These are phyloP conservation scores for Sanghuangporus sanghuang DNA, from an alignment of 1,284 basidiomycete species.

Conservation along the genomic window DNA sequence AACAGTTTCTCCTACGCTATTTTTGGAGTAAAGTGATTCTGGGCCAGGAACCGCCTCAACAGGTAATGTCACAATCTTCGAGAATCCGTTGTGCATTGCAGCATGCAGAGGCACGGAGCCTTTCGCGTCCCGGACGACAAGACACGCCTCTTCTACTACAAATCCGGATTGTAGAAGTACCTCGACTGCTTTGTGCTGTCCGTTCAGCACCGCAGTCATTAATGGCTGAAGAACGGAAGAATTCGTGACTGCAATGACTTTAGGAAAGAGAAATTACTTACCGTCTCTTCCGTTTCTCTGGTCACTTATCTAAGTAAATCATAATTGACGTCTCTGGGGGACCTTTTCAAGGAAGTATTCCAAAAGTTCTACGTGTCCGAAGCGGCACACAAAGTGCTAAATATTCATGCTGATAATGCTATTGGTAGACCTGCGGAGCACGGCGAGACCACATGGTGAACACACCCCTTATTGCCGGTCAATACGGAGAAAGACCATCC, in stretches of 20 bases:
- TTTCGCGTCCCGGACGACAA: conserved; percentile 36
- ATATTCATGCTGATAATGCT: conserved; percentile 44
- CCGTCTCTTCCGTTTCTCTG: conserved; percentile 39
- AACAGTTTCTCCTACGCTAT: conserved; percentile 50
- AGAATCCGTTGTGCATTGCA: conserved; percentile 31
- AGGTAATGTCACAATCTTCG: conserved; percentile 34
- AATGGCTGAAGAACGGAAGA: conserved; percentile 35
- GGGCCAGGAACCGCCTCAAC: conserved; percentile 27
- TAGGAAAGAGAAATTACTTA: conserved; percentile 24
- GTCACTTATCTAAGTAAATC: conserved; percentile 41
- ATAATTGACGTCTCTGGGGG: conserved; percentile 42
- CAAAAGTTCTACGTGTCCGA: conserved; percentile 29
- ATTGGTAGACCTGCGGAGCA: neutral
- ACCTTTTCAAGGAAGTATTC: conserved; percentile 39
- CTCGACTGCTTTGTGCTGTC: conserved; percentile 26
- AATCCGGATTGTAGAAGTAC: conserved; percentile 33
- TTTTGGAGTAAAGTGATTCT: conserved; percentile 40
- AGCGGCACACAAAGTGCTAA: conserved; percentile 40
- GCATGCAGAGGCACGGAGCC: conserved; percentile 45
- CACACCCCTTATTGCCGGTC: conserved; percentile 40
- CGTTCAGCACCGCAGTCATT: conserved; percentile 39
- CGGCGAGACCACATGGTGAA: neutral
- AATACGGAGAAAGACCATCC: conserved; percentile 41
- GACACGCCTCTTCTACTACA: conserved; percentile 18
- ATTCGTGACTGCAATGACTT: neutral